Evolutionary conservation across 1,139 yeast species (phyloP).

Genomic region (Geotrichum bryndzae): DNA sequence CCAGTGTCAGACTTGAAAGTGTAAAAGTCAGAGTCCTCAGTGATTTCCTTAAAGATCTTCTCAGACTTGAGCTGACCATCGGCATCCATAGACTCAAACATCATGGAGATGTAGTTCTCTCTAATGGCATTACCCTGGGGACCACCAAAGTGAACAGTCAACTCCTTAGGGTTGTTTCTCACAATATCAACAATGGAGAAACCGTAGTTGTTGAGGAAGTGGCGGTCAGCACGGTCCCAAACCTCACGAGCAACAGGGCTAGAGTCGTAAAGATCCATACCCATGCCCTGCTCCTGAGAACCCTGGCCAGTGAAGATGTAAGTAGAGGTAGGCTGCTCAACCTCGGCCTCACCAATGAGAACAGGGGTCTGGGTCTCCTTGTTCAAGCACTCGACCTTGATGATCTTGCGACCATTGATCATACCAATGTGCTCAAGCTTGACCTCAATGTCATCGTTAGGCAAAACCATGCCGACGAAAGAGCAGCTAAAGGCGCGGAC

Average conservation of each 20-base stretch:
- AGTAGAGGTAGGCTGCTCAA: constrained; percentile 94
- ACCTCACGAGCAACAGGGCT: constrained; percentile 90
- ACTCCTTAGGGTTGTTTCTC: constrained; percentile 89
- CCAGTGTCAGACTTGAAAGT: constrained; percentile 94
- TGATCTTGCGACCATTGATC: constrained; percentile 97
- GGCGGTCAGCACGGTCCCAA: constrained; percentile 96
- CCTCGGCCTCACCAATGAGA: constrained; percentile 92
- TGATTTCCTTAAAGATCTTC: constrained; percentile 90
- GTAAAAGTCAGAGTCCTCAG: constrained; percentile 70
- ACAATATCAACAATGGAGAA: constrained; percentile 95
- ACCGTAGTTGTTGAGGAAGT: constrained; percentile 89
- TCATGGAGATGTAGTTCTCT: constrained; percentile 92
- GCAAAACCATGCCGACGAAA: constrained; percentile 95
- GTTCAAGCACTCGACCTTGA: constrained; percentile 84
- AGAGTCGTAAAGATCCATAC: constrained; percentile 93
- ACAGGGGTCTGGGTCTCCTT: constrained; percentile 67
- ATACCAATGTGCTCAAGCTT: constrained; percentile 93
- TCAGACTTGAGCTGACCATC: constrained; percentile 83
- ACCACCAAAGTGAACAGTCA: constrained; percentile 96
- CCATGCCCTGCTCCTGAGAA: constrained; percentile 99
- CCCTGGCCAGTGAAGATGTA: constrained; percentile 99
- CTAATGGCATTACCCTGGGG: constrained; percentile 92
- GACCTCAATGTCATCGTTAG: constrained; percentile 85
- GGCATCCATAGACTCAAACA: constrained; percentile 88
- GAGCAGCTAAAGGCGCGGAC: constrained; percentile 90